Evolutionary conservation across 2,329 filamentous ascomycete species (phyloP).

Genomic region (Chalaropsis ovoidea): DNA sequence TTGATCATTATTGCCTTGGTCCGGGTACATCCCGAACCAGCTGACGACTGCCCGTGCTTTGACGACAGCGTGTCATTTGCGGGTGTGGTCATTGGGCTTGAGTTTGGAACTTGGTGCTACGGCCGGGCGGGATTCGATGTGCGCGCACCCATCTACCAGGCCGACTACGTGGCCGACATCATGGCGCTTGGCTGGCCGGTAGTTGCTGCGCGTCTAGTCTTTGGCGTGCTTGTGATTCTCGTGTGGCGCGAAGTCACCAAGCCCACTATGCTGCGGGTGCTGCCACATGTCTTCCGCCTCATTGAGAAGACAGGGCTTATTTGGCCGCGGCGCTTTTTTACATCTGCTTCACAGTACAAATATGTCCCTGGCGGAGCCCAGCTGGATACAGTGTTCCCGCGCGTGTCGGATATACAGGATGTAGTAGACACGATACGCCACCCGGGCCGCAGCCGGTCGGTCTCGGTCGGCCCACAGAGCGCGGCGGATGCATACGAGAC

Average conservation of each 20-base stretch:
- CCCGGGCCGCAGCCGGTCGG: slow-evolving; percentile 61
- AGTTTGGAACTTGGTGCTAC: slow-evolving; percentile 62
- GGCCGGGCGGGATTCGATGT: slow-evolving; percentile 35
- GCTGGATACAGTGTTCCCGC: slow-evolving; percentile 78
- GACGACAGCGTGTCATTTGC: slow-evolving; percentile 92
- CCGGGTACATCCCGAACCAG: slow-evolving; percentile 86
- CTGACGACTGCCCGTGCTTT: slow-evolving; percentile 93
- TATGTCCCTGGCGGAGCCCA: slow-evolving; percentile 60
- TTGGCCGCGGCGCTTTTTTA: slow-evolving; percentile 82
- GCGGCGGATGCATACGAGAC: slow-evolving; percentile 95
- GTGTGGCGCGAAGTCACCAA: slow-evolving; percentile 87
- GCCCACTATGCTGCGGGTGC: slow-evolving; percentile 60
- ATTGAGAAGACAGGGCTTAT: slow-evolving; percentile 70
- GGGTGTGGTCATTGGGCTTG: slow-evolving; percentile 76
- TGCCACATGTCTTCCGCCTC: slow-evolving; percentile 80
- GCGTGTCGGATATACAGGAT: slow-evolving; percentile 74
- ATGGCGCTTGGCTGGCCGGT: slow-evolving; percentile 55
- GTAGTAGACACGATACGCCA: slow-evolving; percentile 75
- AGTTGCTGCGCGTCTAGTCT: slow-evolving; percentile 56
- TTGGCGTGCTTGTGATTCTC: slow-evolving; percentile 77
- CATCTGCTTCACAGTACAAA: slow-evolving; percentile 80
- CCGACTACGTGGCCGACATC: slow-evolving; percentile 44
- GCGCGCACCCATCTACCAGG: slow-evolving; percentile 43
- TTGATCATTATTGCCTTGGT: slow-evolving; percentile 64
- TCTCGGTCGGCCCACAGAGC: slow-evolving; percentile 89